phyloP scores from a whole-genome alignment of 345 rosid genomes.

The Salix dunnii region DNA sequence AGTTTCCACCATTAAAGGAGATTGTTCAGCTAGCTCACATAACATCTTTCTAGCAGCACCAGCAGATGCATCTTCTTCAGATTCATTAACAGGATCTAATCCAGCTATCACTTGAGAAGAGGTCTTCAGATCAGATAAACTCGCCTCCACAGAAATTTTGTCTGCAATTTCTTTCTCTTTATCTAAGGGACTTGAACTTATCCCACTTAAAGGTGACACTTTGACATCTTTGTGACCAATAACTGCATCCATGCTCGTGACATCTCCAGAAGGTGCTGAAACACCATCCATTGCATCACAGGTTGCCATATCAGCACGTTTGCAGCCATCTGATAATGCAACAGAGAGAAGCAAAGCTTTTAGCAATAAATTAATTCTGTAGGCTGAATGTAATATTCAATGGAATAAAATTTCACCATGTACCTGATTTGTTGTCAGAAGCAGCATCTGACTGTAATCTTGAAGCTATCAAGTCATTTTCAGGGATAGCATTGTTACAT shows the following conservation, averaged over 20 bases:
- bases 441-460: constrained; percentile 32
- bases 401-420: constrained; percentile 14
- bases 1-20: constrained; percentile 21
- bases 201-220: constrained; percentile 12
- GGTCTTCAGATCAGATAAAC: constrained; percentile 21
- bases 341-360: background rate
- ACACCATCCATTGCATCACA: constrained; percentile 12
- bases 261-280: constrained; percentile 19
- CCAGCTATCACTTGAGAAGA: constrained; percentile 29
- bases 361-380: background rate
- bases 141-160: constrained; percentile 18
- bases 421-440: constrained; percentile 42
- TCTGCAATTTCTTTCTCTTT: constrained; percentile 20
- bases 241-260: constrained; percentile 18
- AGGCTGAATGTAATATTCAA: constrained; percentile 2
- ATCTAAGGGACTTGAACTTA: constrained; percentile 16
- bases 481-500: constrained; percentile 21
- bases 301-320: constrained; percentile 9
- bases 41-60: constrained; percentile 21
- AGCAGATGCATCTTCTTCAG: constrained; percentile 21
- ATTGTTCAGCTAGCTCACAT: constrained; percentile 23
- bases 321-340: background rate
- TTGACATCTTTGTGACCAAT: constrained; percentile 29
- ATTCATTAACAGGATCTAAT: constrained; percentile 18
- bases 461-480: constrained; percentile 29